A percentile compares a stretch with the other conserved stretches of the same genome.
Evolutionary conservation across 192 early-diverging fungal species (phyloP).

Genomic region (Coemansia sp.): DNA sequence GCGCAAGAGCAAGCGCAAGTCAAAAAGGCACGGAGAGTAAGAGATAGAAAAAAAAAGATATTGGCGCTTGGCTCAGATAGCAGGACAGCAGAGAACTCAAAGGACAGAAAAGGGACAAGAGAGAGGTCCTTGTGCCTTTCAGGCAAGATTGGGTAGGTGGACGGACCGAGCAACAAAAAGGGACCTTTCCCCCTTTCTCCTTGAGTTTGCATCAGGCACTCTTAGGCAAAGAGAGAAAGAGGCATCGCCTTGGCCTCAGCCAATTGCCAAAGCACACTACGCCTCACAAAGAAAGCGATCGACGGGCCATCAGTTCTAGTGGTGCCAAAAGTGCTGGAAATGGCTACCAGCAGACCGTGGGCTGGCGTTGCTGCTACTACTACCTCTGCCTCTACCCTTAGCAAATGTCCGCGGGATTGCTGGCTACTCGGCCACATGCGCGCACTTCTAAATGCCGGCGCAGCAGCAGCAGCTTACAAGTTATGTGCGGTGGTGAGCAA

Average conservation of each 20-base stretch:
- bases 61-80: neutral
- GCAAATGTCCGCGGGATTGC: neutral
- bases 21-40: neutral
- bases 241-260: neutral
- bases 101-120: neutral
- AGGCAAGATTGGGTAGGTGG: neutral
- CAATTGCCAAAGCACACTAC: neutral
- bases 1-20: neutral
- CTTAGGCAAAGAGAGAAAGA: neutral
- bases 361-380: neutral
- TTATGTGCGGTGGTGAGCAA: neutral
- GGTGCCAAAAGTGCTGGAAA: too few species aligned
- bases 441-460: neutral
- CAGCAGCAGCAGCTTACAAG: neutral
- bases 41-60: conserved; percentile 3
- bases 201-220: neutral
- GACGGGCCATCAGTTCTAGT: neutral
- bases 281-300: conserved; percentile 12
- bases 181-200: neutral
- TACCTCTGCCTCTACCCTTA: neutral
- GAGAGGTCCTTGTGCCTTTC: neutral
- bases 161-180: neutral
- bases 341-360: neutral
- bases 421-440: neutral
- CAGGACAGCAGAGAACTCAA: conserved; percentile 1